Evolutionary conservation across 2,329 filamentous ascomycete genomes (phyloP).

Genomic region (Pyrenochaeta sp.): DNA sequence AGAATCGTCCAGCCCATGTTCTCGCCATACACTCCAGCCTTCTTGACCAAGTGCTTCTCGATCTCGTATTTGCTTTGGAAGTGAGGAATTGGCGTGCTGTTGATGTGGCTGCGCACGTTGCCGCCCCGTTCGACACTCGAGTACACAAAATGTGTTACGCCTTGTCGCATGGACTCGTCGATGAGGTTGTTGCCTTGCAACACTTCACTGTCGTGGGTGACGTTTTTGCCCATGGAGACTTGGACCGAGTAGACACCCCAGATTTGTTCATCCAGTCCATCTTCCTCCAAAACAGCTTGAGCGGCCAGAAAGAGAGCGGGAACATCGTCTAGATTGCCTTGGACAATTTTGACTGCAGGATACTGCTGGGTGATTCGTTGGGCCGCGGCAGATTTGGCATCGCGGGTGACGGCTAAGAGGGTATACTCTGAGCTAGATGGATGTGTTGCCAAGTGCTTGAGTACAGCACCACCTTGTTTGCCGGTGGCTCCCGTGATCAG

Average conservation of each 20-base stretch:
- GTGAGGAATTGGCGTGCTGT: constrained; percentile 61
- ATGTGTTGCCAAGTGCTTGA: constrained; percentile 51
- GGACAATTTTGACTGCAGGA: constrained; percentile 61
- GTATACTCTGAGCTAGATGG: constrained; percentile 49
- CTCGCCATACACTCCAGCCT: constrained; percentile 49
- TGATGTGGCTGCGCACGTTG: constrained; percentile 58
- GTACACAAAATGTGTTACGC: constrained; percentile 69
- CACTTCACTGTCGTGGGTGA: constrained; percentile 57
- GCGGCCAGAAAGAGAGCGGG: constrained; percentile 59
- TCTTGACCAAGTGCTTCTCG: constrained; percentile 66
- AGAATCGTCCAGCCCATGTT: constrained; percentile 68
- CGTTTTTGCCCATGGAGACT: constrained; percentile 53
- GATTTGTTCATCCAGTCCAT: constrained; percentile 47
- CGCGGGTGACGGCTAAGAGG: constrained; percentile 68
- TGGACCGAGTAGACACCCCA: constrained; percentile 71
- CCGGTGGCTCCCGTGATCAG: constrained; percentile 56
- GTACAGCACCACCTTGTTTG: constrained; percentile 56
- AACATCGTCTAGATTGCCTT: constrained; percentile 64
- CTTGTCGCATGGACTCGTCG: constrained; percentile 62
- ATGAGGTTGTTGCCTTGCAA: constrained; percentile 66
- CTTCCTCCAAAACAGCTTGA: constrained; percentile 45
- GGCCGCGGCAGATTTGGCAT: constrained; percentile 60
- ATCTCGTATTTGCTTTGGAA: constrained; percentile 69
- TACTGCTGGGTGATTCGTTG: constrained; percentile 57
- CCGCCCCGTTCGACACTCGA: constrained; percentile 70